Evolutionary conservation across 306 rosid species (phyloP), one percentile per base, ranked within the genome.

Genomic region (Prunus dulcis): DNA sequence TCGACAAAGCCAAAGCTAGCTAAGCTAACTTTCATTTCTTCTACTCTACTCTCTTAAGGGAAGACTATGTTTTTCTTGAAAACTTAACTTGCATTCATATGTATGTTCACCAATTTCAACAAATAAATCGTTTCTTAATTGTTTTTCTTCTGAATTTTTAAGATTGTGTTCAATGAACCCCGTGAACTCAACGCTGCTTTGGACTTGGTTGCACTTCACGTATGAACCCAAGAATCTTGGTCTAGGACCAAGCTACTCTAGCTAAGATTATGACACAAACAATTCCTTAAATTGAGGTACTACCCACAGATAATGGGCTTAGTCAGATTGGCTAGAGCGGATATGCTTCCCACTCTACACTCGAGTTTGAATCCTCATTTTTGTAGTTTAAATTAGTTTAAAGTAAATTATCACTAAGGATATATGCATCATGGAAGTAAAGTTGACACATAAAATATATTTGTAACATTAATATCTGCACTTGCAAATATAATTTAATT

Each of bases 41-140:
- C 28, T 46, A 46, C 69, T 60, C 43, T 73, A 73, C 77, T 71
- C 79, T 86, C 86, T 64, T 76, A 77, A 89, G 87, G 85, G 84
- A 76, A 80, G 82, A 72, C 88, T 72, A 63, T 84, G 85, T 88
- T 83, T 86, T 83, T 83, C 86, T 88, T 74, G 81, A 83, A 76
- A 76, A 74, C 82, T 72, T 64, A 18, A 64, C 19, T 73, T 47
- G 58, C 52, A 55, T 73, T 27, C 60, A 71, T 71, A 67, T 65
- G 74, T 53, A 56, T 51, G 75, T 61, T 87, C 89, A 80, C 85
- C 71, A 79, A 74, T 69, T 78, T 87, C 87, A 69, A 80, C 79
- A 43, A 23, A 51, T 38, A 32, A 23, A 20, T 23, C 9, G 12
- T 22, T 22, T 61, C 18, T 58, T 3, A 46, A 18, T 67, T 27